These are phyloP conservation scores for Podospora australis DNA, from an alignment of 495 filamentous ascomycete genomes.

Conservation along the genomic window DNA sequence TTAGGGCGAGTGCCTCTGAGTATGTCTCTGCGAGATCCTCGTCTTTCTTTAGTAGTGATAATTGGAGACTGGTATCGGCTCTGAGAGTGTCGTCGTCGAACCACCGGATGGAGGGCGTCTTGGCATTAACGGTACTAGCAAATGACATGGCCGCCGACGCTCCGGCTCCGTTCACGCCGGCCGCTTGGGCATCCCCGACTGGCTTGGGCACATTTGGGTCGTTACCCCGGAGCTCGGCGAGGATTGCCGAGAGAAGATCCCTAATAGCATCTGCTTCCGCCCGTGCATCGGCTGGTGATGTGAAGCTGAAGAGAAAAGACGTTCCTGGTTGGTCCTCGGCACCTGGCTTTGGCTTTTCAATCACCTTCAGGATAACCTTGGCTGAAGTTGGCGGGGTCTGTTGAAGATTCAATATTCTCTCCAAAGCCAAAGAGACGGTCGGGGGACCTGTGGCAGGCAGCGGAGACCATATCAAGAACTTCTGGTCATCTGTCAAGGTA, in stretches of 20 bases:
- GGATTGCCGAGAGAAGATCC: constrained; percentile 67
- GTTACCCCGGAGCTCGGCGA: constrained; percentile 60
- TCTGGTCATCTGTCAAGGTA: constrained; percentile 60
- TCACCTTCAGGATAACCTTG: constrained; percentile 89
- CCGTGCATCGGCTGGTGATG: constrained; percentile 65
- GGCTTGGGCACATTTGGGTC: constrained; percentile 40
- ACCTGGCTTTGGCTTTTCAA: constrained; percentile 58
- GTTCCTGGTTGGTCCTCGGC: constrained; percentile 48
- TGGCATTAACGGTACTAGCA: constrained; percentile 40
- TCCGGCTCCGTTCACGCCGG: constrained; percentile 21
- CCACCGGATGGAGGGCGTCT: constrained; percentile 47
- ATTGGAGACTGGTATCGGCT: constrained; percentile 69
- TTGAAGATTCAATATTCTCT: constrained; percentile 82
- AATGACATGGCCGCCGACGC: constrained; percentile 42
- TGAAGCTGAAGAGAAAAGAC: constrained; percentile 81
- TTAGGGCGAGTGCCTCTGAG: constrained; percentile 67
- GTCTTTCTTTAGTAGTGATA: constrained; percentile 74
- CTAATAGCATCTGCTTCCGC: constrained; percentile 78
- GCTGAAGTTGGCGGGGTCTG: constrained; percentile 75
- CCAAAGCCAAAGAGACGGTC: constrained; percentile 60
- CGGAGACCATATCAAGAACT: constrained; percentile 75
- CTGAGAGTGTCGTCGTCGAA: constrained; percentile 74
- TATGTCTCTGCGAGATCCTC: constrained; percentile 69
- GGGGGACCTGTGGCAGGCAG: constrained; percentile 47
- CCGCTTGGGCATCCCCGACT: constrained; percentile 33